Percentiles rank a stretch among this genome's conserved stretches.
phyloP scores from a whole-genome alignment of 176 grass and related monocot genomes.

The Paspalum vaginatum region DNA sequence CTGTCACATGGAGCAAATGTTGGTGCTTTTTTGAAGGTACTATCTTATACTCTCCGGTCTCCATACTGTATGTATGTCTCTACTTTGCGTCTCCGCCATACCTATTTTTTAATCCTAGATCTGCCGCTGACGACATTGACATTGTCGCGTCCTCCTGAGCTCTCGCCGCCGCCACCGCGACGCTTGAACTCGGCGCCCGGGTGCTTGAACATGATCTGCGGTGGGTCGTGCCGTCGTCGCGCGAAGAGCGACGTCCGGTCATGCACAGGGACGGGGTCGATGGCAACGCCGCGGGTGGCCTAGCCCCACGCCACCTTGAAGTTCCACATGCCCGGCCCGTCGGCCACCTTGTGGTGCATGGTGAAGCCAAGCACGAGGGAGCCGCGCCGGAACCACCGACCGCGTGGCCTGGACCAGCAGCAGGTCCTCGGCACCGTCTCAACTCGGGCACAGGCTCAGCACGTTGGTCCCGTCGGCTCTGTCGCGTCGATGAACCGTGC shows the following conservation, averaged over 20 bases:
- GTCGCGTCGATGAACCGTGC: slow-evolving; percentile 7
- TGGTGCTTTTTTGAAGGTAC: too few species aligned
- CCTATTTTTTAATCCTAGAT: too few species aligned
- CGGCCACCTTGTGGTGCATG: neutral
- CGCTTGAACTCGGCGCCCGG: slow-evolving; percentile 14
- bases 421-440: slow-evolving; percentile 24
- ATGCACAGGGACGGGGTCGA: neutral
- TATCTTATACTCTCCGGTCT: too few species aligned
- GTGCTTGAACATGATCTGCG: slow-evolving; percentile 22
- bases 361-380: neutral
- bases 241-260: slow-evolving; percentile 18
- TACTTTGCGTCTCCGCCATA: too few species aligned
- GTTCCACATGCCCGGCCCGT: neutral
- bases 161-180: neutral
- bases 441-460: neutral
- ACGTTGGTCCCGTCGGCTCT: neutral
- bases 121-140: too few species aligned
- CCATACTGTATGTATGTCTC: too few species aligned
- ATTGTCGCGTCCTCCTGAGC: neutral
- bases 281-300: neutral
- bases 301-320: neutral
- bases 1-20: too few species aligned
- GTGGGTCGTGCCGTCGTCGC: neutral
- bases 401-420: slow-evolving; percentile 30
- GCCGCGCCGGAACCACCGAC: neutral